Evolutionary conservation across 345 rosid genomes (phyloP), one percentile per base, ranked within the genome.

Genomic region (Bretschneidera sinensis): DNA sequence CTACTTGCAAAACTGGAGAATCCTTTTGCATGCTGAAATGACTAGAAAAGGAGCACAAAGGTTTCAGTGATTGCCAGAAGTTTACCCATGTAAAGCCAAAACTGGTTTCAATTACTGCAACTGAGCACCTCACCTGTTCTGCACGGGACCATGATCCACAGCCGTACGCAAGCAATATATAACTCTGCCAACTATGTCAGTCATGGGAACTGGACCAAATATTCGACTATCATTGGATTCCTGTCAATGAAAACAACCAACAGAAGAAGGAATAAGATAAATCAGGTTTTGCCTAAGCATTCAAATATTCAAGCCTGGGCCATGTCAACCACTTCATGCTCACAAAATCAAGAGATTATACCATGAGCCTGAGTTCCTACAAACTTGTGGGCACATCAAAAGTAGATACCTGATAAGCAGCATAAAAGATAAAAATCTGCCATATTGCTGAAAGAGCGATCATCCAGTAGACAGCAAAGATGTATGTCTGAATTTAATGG

Each of bases 131-230:
- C 48, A 84, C 99, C 99, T 94, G 83, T 94, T 94, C 74, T 71
- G 71, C 51, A 94, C 91, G 0, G 95, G 96, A 64, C 96, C 99
- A 51, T 94, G 97, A 68, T 94, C 99, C 31, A 90, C 86, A 21
- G 92, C 95, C 17, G 88, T 83, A 58, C 83, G 79, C 52, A 90
- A 74, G 70, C 92, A 82, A 57, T 94, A 94, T 64, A 94, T 74
- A 51, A 78, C 97, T 65, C 99, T 77, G 19, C 99, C 99, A 63
- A 86, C 76, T 39, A 94, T 85, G 79, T 76, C 70, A 3, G 83
- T 60, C 79, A 82, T 79, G 57, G 91, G 70, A 74, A 94, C 74
- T 15, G 99, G 97, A 72, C 99, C 99, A 71, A 85, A 94, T 43
- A 58, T 62, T 71, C 99, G 78, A 69, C 99, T 94, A 68, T 94